A percentile compares a stretch with the other conserved stretches of the same genome.
Evolutionary conservation across 768 basidiomycete genomes (phyloP).

Genomic region (Suillus occidentalis): DNA sequence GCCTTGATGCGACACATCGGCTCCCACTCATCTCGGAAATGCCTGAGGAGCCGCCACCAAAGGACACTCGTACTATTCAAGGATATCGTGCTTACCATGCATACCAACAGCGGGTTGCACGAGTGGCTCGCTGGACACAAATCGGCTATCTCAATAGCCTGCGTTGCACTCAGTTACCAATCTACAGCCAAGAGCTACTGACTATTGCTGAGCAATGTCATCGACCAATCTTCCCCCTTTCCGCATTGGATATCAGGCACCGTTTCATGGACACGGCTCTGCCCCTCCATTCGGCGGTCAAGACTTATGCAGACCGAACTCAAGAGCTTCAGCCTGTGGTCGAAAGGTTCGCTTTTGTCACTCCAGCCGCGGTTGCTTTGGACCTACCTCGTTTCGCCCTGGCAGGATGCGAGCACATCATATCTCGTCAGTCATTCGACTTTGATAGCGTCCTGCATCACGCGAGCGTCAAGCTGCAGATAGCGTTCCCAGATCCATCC

Average conservation of each 20-base stretch:
- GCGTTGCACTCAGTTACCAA: conserved; percentile 55
- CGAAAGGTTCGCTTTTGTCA: conserved; percentile 76
- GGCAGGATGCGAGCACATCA: conserved; percentile 36
- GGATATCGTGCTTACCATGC: conserved; percentile 63
- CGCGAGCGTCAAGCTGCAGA: conserved; percentile 79
- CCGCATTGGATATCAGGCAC: conserved; percentile 38
- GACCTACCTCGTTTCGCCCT: conserved; percentile 72
- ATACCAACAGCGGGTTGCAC: conserved; percentile 48
- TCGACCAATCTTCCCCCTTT: conserved; percentile 52
- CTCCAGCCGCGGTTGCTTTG: conserved; percentile 72
- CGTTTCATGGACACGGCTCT: conserved; percentile 45
- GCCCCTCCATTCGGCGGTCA: conserved; percentile 49
- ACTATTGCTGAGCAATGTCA: conserved; percentile 37
- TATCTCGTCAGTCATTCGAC: conserved; percentile 34
- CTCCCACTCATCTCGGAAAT: conserved; percentile 54
- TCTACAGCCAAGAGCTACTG: conserved; percentile 49
- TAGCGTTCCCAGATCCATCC: conserved; percentile 90
- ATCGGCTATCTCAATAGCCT: conserved; percentile 72
- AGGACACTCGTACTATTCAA: conserved; percentile 71
- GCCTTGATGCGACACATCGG: conserved; percentile 57
- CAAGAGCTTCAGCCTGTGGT: conserved; percentile 52
- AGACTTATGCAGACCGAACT: conserved; percentile 63
- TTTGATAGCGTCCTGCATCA: conserved; percentile 75
- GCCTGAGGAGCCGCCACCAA: conserved; percentile 65
- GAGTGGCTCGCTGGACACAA: conserved; percentile 64